phyloP scores from a whole-genome alignment of 768 basidiomycete genomes.

The Lentinula sp. region DNA sequence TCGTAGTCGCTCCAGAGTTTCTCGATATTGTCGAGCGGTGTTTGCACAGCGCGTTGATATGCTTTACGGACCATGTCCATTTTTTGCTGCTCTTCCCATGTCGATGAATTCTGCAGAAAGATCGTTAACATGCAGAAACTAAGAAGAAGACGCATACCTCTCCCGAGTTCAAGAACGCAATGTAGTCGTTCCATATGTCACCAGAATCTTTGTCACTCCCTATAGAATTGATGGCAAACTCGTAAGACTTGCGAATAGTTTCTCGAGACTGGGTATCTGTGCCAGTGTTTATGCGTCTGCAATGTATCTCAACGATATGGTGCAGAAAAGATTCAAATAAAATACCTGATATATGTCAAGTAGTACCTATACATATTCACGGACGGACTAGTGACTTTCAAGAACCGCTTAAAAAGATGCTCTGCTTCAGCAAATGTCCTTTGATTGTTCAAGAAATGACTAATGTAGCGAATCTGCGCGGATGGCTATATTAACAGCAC shows the following conservation, averaged over 20 bases:
- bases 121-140: background rate
- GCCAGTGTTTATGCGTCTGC: conserved; percentile 57
- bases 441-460: conserved; percentile 62
- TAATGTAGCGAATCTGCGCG: conserved; percentile 81
- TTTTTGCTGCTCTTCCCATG: conserved; percentile 95
- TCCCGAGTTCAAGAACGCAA: conserved; percentile 77
- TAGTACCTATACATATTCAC: conserved; percentile 94
- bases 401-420: conserved; percentile 81
- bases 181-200: conserved; percentile 92
- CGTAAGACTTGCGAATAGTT: conserved; percentile 82
- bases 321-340: conserved; percentile 3
- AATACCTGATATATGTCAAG: conserved; percentile 82
- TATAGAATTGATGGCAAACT: conserved; percentile 84
- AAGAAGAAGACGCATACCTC: conserved; percentile 46
- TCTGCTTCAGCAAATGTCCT: conserved; percentile 73
- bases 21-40: conserved; percentile 92
- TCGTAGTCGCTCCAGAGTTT: conserved; percentile 92
- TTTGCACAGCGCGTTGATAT: conserved; percentile 91
- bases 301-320: conserved; percentile 11
- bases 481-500: conserved; percentile 46
- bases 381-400: conserved; percentile 70
- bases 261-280: conserved; percentile 64
- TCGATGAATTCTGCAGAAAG: conserved; percentile 36
- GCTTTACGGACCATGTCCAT: conserved; percentile 90
- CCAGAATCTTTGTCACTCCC: conserved; percentile 91